Conservation (phyloP, 1,139 yeast species). For the Geotrichum bryndzae region DNA sequence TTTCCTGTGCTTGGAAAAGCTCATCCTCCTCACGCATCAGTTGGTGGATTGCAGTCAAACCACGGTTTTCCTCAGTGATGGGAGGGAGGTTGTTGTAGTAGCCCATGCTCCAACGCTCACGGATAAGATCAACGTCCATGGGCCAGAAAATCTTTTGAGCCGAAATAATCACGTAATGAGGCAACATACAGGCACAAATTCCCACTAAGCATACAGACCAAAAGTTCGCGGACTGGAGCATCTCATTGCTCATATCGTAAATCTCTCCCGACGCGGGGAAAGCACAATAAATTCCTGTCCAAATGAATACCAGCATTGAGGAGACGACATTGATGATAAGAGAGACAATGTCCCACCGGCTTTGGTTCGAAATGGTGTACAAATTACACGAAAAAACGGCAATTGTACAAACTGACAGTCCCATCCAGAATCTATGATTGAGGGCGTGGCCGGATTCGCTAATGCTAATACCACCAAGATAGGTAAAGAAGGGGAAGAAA, state of each 20-base stretch:
- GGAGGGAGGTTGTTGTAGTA: slow-evolving; percentile 20
- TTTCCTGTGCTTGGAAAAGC: background rate
- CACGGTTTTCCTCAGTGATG: slow-evolving; percentile 15
- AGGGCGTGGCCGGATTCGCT: slow-evolving; percentile 58
- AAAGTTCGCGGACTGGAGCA: slow-evolving; percentile 63
- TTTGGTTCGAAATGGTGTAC: slow-evolving; percentile 74
- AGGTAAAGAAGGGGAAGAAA: slow-evolving; percentile 76
- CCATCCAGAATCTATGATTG: slow-evolving; percentile 81
- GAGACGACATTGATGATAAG: slow-evolving; percentile 60
- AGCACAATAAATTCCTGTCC: slow-evolving; percentile 92
- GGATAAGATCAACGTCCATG: slow-evolving; percentile 72
- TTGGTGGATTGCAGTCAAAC: slow-evolving; percentile 16
- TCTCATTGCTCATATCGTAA: slow-evolving; percentile 68
- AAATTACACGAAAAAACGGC: slow-evolving; percentile 76
- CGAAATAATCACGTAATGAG: slow-evolving; percentile 65
- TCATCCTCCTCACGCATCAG: slow-evolving; percentile 9
- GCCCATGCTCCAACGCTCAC: slow-evolving; percentile 48
- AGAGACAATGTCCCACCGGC: slow-evolving; percentile 92
- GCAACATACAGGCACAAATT: slow-evolving; percentile 62
- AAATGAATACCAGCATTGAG: slow-evolving; percentile 60
- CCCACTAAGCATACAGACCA: slow-evolving; percentile 85
- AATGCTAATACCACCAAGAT: slow-evolving; percentile 51
- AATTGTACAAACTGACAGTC: slow-evolving; percentile 72
- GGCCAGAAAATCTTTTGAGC: slow-evolving; percentile 61
- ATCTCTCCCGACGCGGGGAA: slow-evolving; percentile 57